These are phyloP conservation scores for Pezicula rhizophila DNA, from an alignment of 2,329 filamentous ascomycete species.

Conservation along the genomic window DNA sequence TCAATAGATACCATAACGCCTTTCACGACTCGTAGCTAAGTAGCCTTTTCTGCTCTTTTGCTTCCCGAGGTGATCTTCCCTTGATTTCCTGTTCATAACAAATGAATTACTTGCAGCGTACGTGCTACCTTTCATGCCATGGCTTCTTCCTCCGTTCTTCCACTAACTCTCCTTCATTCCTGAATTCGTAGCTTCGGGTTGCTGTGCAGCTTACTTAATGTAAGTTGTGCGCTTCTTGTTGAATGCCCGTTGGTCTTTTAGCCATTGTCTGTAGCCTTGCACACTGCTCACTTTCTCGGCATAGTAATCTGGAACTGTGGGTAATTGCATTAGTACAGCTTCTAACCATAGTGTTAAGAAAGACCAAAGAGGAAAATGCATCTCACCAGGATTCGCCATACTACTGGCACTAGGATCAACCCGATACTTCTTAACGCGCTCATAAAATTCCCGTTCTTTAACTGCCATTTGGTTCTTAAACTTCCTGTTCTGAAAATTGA, in stretches of 20 bases:
- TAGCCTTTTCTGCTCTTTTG: too few relatives aligned
- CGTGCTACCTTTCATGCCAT: too few relatives aligned
- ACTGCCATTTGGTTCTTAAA: conserved; percentile 67
- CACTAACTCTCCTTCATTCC: too few relatives aligned
- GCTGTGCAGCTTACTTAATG: conserved; percentile 7
- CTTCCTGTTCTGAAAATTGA: conserved; percentile 68
- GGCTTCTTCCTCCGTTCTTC: too few relatives aligned
- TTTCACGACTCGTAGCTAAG: conserved; percentile 2
- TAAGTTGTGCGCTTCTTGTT: conserved; percentile 65
- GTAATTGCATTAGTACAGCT: conserved; percentile 49
- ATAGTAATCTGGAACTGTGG: conserved; percentile 65
- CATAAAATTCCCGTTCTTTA: conserved; percentile 94
- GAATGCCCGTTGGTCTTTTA: conserved; percentile 96
- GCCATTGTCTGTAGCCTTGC: conserved; percentile 83
- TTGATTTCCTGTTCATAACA: too few relatives aligned
- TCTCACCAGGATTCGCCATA: conserved; percentile 62
- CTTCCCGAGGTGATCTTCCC: too few relatives aligned
- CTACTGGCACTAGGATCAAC: conserved; percentile 88
- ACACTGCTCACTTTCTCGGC: conserved; percentile 97
- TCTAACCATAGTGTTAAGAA: neutral
- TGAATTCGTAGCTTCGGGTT: too few relatives aligned
- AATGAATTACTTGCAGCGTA: too few relatives aligned
- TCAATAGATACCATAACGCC: conserved; percentile 8
- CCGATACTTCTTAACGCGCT: conserved; percentile 82
- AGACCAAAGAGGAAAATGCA: neutral